phyloP scores from a whole-genome alignment of 495 filamentous ascomycete genomes.

The Aspergillus sparsus region DNA sequence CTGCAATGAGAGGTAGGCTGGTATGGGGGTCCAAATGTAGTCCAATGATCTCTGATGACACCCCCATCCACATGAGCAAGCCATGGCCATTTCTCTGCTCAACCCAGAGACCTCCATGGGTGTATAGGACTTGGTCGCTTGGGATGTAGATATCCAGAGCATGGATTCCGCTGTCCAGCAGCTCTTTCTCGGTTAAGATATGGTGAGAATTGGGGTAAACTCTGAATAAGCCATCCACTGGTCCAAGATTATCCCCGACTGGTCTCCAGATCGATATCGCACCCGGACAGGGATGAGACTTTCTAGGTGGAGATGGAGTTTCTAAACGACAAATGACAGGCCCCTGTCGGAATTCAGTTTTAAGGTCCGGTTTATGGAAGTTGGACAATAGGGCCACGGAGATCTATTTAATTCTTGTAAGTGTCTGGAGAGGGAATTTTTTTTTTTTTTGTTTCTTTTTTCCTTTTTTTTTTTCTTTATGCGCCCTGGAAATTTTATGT shows the following conservation, averaged over 20 bases:
- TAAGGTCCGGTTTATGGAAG: background rate
- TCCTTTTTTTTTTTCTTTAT: too few species aligned
- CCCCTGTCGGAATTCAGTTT: background rate
- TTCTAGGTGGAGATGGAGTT: background rate
- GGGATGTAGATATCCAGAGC: background rate
- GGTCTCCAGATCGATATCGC: slow-evolving; percentile 4
- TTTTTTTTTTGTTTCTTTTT: too few species aligned
- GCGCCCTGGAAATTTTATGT: too few species aligned
- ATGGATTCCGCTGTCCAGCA: background rate
- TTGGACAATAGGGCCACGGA: background rate
- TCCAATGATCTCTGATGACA: background rate
- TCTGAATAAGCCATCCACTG: slow-evolving; percentile 1
- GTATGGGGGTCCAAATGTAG: background rate
- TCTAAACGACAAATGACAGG: background rate
- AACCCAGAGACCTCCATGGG: slow-evolving; percentile 1
- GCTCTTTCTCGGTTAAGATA: background rate
- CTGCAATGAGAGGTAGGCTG: background rate
- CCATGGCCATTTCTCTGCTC: background rate
- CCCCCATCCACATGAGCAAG: slow-evolving; percentile 10
- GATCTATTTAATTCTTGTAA: background rate
- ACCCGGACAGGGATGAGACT: background rate
- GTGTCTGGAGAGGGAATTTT: too few species aligned
- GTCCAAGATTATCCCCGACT: background rate
- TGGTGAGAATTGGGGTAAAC: slow-evolving; percentile 2
- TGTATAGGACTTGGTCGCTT: background rate